Base-by-base conservation (phyloP, 805 yeast species). In the Zygoascus ofunaensis region DNA sequence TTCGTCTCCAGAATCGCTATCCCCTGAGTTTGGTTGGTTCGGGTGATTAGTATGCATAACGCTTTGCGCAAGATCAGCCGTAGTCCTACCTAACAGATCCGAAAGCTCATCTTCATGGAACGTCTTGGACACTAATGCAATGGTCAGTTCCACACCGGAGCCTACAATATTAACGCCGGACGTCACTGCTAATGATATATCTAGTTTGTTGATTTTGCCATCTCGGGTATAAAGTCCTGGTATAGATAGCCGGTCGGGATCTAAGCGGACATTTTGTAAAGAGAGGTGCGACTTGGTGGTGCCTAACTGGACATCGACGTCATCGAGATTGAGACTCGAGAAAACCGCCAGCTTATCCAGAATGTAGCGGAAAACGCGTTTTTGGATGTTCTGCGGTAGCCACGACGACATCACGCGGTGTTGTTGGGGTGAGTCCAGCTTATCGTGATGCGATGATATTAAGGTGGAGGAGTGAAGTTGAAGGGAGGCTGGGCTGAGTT, bases 361-460 rank as follows among this genome's bases (percentile, higher is more conserved):
- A 3, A 87, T 76, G 61, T 86, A 87, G 36, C 83, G 76, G 36
- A 89, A 73, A 33, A 87, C 73, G 54, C 94, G 70, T 63, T 84
- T 82, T 56, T 87, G 95, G 35, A 89, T 70, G 62, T 82, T 84
- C 60, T 81, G 90, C 4, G 94, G 90, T 61, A 85, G 72, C 94
- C 95, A 86, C 28, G 52, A 46, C 22, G 47, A 37, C 8, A 26
- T 26, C 7, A 12, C 12, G n/a, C n/a, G n/a, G n/a, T n/a, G n/a
- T n/a, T n/a, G n/a, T n/a, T n/a, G n/a, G n/a, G n/a, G 30, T 12
- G 12, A 26, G 7, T 26, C 30, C 30, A 7, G 30, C 30, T 26
- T 26, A 26, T 26, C 30, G 30, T 26, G 30, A 7, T 26, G 30
- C 12, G 30, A 26, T 26, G 30, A 26, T 26, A 12, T 26, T 26